Base-by-base conservation (phyloP, 192 early-diverging fungal genomes). In the Coemansia sp. region DNA sequence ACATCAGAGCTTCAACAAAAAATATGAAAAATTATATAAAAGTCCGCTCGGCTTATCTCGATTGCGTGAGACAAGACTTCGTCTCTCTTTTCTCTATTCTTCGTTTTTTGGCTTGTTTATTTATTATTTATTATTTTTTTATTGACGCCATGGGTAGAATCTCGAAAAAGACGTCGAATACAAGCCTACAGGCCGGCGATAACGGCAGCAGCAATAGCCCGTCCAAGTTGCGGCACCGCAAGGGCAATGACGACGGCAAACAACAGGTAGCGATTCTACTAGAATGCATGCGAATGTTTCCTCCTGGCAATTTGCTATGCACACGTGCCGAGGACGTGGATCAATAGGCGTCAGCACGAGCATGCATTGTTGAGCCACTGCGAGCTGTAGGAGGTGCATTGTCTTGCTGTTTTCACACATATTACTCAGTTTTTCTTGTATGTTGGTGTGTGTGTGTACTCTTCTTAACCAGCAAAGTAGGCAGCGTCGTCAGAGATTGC, bases 141-240 rank as follows among this genome's bases (percentile, higher is more conserved):
- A 15, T 16, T 68, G 29, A 36, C 55, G 13, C 38, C 51, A 71
- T 76, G 74, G 69, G 72, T 47, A 57, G 47, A 34, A 65, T 81
- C 52, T 62, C 79, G 40, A 82, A 82, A 34, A 82, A 75, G 63
- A 44, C 68, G 64, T 82, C 76, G 7, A 54, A 41, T 38, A 18
- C 75, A 54, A 77, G 65, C 36, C 52, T 80, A 40, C 66, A 49
- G 36, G 49, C 54, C 4, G 68, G 65, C 74, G 68, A 69, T 38
- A 42, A 43, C 7, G 13, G 44, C 29, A 59, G 61, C 38, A 52
- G 46, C 7, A 16, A 34, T 29, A 82, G 79, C 66, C 79, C 79
- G 20, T 60, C 75, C 24, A 82, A 77, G 61, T 62, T 75, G 66
- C 75, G 80, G 34, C 71, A 77, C 31, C 80, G 80, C 66, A 81